Percentiles rank a stretch among this genome's conserved stretches.
Evolutionary conservation across 768 basidiomycete species (phyloP).

Genomic region (Phlebiopsis flavidoalba): DNA sequence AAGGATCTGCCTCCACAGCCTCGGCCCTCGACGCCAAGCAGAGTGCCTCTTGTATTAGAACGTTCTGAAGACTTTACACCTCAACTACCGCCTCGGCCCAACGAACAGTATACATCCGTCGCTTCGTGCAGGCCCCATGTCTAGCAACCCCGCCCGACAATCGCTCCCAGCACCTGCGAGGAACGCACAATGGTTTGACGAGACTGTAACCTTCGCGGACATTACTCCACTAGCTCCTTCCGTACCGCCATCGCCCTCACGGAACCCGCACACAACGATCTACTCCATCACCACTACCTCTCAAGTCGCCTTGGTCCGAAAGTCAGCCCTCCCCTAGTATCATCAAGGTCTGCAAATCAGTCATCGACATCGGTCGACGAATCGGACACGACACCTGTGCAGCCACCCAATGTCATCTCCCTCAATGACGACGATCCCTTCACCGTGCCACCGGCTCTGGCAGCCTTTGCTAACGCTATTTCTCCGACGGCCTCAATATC

Average conservation of each 20-base stretch:
- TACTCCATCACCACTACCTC: conserved; percentile 3
- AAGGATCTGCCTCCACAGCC: conserved; percentile 9
- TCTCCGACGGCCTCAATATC: conserved; percentile 8
- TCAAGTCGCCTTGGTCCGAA: conserved; percentile 14
- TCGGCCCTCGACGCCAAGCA: conserved; percentile 17
- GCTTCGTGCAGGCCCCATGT: conserved; percentile 41
- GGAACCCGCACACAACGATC: not conserved
- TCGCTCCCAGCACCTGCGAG: conserved; percentile 25
- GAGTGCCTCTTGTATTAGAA: not conserved
- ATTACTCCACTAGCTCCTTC: conserved; percentile 1
- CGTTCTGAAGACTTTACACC: conserved; percentile 65
- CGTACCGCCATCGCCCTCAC: conserved; percentile 6
- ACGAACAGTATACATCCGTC: conserved; percentile 77
- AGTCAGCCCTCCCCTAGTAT: conserved; percentile 2
- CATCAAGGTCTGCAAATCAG: not conserved
- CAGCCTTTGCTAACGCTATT: not conserved
- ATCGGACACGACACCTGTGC: not conserved
- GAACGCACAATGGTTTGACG: conserved; percentile 21
- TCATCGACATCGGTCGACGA: not conserved
- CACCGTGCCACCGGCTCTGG: conserved; percentile 7
- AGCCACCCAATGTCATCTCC: conserved; percentile 3
- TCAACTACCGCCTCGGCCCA: conserved; percentile 61
- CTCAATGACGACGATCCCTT: conserved; percentile 7
- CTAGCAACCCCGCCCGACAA: conserved; percentile 43
- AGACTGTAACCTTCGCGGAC: conserved; percentile 15